Evolutionary conservation across 192 early-diverging fungal species (phyloP).

Genomic region (Coemansia sp.): DNA sequence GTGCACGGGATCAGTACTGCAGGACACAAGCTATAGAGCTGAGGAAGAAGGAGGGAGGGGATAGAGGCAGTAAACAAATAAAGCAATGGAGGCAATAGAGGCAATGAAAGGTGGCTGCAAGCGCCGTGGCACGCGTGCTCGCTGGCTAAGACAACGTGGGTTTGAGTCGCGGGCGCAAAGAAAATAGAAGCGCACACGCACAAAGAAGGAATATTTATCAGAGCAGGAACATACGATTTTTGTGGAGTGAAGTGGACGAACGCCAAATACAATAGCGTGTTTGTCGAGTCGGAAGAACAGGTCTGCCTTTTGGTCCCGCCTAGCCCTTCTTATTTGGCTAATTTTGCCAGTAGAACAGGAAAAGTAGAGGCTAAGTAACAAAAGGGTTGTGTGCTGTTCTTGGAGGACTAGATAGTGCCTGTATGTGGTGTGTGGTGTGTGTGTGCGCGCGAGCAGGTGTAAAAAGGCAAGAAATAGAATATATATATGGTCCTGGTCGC

Average conservation of each 20-base stretch:
- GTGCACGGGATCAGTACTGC: not conserved
- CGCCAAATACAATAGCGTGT: not conserved
- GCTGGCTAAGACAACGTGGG: not conserved
- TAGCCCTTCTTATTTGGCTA: not conserved
- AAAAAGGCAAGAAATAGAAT: not conserved
- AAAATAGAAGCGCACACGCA: not conserved
- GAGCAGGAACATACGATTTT: not conserved
- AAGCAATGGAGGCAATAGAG: slow-evolving; percentile 1
- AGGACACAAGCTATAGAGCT: not conserved
- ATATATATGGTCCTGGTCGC: not conserved
- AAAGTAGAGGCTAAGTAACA: not conserved
- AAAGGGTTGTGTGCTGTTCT: not conserved
- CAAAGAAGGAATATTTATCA: not conserved
- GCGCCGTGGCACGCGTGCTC: slow-evolving; percentile 2
- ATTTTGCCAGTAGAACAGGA: not conserved
- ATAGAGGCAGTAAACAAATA: slow-evolving; percentile 19
- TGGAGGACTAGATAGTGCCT: not conserved
- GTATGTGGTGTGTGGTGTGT: not conserved
- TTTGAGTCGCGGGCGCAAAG: not conserved
- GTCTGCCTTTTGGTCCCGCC: not conserved
- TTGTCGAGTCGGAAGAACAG: not conserved
- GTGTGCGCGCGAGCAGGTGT: not conserved
- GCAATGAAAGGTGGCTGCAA: slow-evolving; percentile 5
- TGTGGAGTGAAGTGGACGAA: not conserved
- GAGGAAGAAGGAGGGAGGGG: not conserved